Conservation (phyloP, 1,284 basidiomycete genomes). For the Fomitopsis betulina region DNA sequence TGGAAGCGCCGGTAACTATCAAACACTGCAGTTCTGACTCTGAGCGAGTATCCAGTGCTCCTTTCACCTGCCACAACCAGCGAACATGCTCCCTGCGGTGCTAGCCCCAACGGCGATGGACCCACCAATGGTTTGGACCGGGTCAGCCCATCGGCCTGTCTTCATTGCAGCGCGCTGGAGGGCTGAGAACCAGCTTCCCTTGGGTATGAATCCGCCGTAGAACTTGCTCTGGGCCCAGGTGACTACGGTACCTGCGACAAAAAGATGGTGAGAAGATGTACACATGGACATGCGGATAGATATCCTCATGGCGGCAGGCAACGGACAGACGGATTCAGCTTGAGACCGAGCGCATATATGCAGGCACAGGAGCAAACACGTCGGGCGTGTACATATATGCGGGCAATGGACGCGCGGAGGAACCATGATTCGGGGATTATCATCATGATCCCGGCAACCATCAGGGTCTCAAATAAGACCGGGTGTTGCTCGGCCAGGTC, state of each 20-base stretch:
- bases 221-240: conserved; percentile 25
- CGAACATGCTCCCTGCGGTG: not conserved
- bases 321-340: no score
- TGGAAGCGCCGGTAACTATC: no score
- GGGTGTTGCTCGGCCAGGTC: conserved; percentile 26
- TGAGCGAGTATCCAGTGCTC: no score
- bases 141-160: not conserved
- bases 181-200: conserved; percentile 24
- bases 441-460: conserved; percentile 8
- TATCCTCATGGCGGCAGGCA: no score
- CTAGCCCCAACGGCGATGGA: not conserved
- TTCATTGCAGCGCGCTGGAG: conserved; percentile 24
- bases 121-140: not conserved
- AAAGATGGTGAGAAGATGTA: not conserved
- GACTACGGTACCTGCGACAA: conserved; percentile 17
- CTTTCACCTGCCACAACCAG: not conserved
- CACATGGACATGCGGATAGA: no score
- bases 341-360: no score
- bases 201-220: conserved; percentile 17
- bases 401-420: conserved; percentile 6
- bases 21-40: no score
- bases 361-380: no score
- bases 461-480: conserved; percentile 11
- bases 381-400: no score
- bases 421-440: conserved; percentile 20